Conservation (phyloP, 345 rosid species). For the Boechera divaricarpa region DNA sequence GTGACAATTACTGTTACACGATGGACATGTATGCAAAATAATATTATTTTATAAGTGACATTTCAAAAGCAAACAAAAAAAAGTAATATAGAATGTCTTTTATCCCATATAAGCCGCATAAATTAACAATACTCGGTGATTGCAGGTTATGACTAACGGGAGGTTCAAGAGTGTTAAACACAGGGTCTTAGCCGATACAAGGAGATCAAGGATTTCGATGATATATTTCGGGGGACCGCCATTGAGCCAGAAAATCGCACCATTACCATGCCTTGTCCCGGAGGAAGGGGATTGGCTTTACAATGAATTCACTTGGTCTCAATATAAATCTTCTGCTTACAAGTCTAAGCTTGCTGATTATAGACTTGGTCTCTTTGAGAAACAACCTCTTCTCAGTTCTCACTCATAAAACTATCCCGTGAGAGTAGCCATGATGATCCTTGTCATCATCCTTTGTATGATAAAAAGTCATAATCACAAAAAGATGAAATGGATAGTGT, state of each 20-base stretch:
- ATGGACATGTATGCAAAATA: constrained; percentile 9
- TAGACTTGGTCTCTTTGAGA: constrained; percentile 77
- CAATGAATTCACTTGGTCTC: constrained; percentile 85
- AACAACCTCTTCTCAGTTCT: constrained; percentile 32
- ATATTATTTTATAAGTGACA: constrained; percentile 19
- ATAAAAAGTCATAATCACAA: constrained; percentile 20
- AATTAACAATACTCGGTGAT: constrained; percentile 4
- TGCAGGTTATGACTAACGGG: constrained; percentile 92
- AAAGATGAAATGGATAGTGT: constrained; percentile 25
- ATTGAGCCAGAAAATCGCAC: constrained; percentile 59
- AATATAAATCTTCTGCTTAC: constrained; percentile 78
- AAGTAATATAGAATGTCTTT: background rate
- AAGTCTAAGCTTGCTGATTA: constrained; percentile 77
- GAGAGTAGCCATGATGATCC: constrained; percentile 12
- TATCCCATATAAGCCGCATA: background rate
- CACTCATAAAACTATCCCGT: constrained; percentile 15
- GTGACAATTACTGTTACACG: constrained; percentile 37
- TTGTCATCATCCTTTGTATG: constrained; percentile 29
- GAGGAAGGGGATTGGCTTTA: constrained; percentile 71
- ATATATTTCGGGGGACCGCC: constrained; percentile 90
- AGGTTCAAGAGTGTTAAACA: constrained; percentile 88
- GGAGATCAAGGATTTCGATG: constrained; percentile 79
- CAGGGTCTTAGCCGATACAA: constrained; percentile 70
- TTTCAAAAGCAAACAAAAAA: background rate
- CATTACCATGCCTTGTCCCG: constrained; percentile 57